phyloP scores from a whole-genome alignment of 2,329 filamentous ascomycete genomes.

The Aspergillus viridinutans region DNA sequence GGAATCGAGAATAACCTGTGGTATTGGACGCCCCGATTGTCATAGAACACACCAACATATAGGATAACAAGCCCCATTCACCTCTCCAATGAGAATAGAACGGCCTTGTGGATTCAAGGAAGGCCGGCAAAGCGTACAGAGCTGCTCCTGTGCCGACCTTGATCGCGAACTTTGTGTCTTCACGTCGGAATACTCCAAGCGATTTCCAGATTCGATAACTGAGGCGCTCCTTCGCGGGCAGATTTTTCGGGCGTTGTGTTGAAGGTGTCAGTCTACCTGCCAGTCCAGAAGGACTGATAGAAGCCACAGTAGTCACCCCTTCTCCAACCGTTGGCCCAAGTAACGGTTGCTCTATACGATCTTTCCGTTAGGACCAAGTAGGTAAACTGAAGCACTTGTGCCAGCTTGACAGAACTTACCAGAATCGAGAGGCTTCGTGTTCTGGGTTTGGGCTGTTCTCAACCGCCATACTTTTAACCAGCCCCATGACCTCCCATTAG shows the following conservation, averaged over 20 bases:
- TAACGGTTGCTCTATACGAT: slow-evolving; percentile 9
- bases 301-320: slow-evolving; percentile 1
- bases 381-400: neutral
- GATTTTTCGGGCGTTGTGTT: slow-evolving; percentile 1
- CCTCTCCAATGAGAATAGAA: slow-evolving; percentile 85
- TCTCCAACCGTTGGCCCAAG: slow-evolving; percentile 5
- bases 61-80: slow-evolving; percentile 93
- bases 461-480: slow-evolving; percentile 77
- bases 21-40: slow-evolving; percentile 95
- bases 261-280: neutral
- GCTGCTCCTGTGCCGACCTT: slow-evolving; percentile 91
- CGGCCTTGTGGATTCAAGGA: slow-evolving; percentile 71
- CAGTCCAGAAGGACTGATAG: neutral
- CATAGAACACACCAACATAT: slow-evolving; percentile 98
- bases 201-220: slow-evolving; percentile 53
- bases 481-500: slow-evolving; percentile 65
- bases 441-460: slow-evolving; percentile 10
- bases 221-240: slow-evolving; percentile 24
- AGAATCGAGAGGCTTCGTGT: slow-evolving; percentile 23
- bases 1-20: slow-evolving; percentile 78
- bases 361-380: slow-evolving; percentile 1
- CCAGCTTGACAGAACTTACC: slow-evolving; percentile 26
- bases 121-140: slow-evolving; percentile 84
- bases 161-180: slow-evolving; percentile 73
- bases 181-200: slow-evolving; percentile 55